phyloP scores from a whole-genome alignment of 345 rosid genomes.

The Dovyalis caffra region DNA sequence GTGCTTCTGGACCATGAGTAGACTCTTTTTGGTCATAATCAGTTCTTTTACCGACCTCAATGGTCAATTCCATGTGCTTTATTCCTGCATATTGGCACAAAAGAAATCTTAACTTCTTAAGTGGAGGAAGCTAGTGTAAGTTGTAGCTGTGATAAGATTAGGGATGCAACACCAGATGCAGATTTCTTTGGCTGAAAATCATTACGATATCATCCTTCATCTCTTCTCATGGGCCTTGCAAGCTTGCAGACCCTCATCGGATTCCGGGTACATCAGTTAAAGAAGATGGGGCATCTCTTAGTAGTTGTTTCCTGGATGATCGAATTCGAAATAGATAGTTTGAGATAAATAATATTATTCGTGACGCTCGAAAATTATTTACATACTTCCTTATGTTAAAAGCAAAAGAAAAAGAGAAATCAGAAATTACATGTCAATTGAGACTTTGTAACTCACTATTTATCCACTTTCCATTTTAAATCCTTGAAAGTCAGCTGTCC shows the following conservation, averaged over 20 bases:
- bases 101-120: neutral
- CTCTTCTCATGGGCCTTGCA: constrained; percentile 86
- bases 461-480: too few species aligned
- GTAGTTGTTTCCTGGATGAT: too few species aligned
- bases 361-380: too few species aligned
- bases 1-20: constrained; percentile 15
- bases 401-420: too few species aligned
- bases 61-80: constrained; percentile 22
- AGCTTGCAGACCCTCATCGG: constrained; percentile 67
- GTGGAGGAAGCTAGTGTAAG: too few species aligned
- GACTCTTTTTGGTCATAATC: constrained; percentile 31
- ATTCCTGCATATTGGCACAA: constrained; percentile 32
- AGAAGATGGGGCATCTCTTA: constrained; percentile 71
- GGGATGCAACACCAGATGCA: neutral
- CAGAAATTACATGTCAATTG: too few species aligned
- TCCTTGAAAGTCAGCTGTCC: too few species aligned
- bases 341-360: too few species aligned
- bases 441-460: too few species aligned
- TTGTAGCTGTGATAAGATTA: neutral
- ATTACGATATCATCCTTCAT: constrained; percentile 80
- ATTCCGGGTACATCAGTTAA: constrained; percentile 52
- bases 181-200: neutral
- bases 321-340: too few species aligned
- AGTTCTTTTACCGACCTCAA: constrained; percentile 17
- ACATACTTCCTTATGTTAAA: too few species aligned